A percentile compares a stretch with the other conserved stretches of the same genome.
These are phyloP conservation scores for Lactifluus hygrophoroides DNA, from an alignment of 768 basidiomycete genomes.

Conservation along the genomic window DNA sequence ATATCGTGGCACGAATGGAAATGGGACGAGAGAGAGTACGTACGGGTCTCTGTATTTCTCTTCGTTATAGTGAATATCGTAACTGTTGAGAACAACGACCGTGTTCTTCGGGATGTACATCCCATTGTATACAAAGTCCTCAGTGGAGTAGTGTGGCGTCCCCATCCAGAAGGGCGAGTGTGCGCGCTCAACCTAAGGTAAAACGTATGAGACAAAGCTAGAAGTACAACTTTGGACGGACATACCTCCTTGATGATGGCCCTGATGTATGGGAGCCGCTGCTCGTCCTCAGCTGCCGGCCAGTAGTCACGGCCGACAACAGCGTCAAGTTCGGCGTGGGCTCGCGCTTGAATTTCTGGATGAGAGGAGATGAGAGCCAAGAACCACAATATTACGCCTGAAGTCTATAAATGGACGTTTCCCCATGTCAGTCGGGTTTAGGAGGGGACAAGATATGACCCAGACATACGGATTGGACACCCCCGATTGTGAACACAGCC, in stretches of 20 bases:
- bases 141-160: conserved; percentile 25
- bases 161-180: conserved; percentile 27
- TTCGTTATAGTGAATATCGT: conserved; percentile 25
- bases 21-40: conserved; percentile 18
- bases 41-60: conserved; percentile 34
- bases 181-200: conserved; percentile 21
- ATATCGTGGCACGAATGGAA: neutral
- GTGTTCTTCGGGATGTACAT: conserved; percentile 28
- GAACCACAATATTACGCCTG: conserved; percentile 30
- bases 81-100: conserved; percentile 24
- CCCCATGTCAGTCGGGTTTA: neutral
- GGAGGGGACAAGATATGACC: neutral
- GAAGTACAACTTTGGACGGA: neutral
- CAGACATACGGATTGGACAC: conserved; percentile 25
- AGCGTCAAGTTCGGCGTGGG: conserved; percentile 26
- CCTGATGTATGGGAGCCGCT: conserved; percentile 23
- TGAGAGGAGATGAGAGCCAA: conserved; percentile 21
- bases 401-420: conserved; percentile 22
- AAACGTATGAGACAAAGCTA: neutral
- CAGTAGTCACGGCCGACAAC: conserved; percentile 21
- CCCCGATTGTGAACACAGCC: conserved; percentile 29
- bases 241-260: conserved; percentile 26
- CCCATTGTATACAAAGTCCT: conserved; percentile 28
- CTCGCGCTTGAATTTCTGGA: conserved; percentile 25
- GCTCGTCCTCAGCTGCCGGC: conserved; percentile 23